These are phyloP conservation scores for Garcia nutans DNA, from an alignment of 345 rosid species.

Conservation along the genomic window DNA sequence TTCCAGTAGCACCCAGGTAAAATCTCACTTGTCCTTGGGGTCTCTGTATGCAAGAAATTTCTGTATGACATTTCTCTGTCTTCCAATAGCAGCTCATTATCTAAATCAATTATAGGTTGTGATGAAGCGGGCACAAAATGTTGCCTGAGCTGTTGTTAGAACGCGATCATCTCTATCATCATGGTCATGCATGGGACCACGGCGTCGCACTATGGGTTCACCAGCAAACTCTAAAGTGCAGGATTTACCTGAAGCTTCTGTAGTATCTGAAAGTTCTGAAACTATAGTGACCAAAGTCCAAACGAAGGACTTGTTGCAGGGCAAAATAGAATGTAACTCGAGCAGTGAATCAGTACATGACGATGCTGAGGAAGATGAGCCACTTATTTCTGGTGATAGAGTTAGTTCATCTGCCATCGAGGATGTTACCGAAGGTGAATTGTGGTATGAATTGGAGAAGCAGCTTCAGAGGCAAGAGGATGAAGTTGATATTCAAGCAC, in stretches of 20 bases:
- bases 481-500: constrained; percentile 51
- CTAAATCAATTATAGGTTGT: constrained; percentile 52
- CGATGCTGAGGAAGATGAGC: constrained; percentile 68
- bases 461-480: constrained; percentile 69
- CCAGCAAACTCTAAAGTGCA: constrained; percentile 41
- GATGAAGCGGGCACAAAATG: constrained; percentile 85
- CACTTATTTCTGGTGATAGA: constrained; percentile 42
- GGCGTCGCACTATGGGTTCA: constrained; percentile 56
- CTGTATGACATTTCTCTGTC: background rate
- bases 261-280: constrained; percentile 46
- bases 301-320: constrained; percentile 29
- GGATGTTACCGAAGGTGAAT: constrained; percentile 62
- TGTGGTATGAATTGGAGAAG: constrained; percentile 87
- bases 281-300: constrained; percentile 34
- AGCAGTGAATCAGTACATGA: constrained; percentile 51
- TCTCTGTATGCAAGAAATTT: background rate
- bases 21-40: background rate
- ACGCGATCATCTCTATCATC: constrained; percentile 75
- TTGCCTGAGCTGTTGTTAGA: constrained; percentile 82
- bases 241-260: constrained; percentile 49
- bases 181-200: constrained; percentile 96
- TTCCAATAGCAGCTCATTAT: background rate
- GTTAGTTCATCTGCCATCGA: constrained; percentile 41
- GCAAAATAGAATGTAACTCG: constrained; percentile 34
- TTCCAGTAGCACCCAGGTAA: constrained; percentile 86